Evolutionary conservation across 805 yeast species (phyloP), one percentile per base, ranked within the genome.

Genomic region (Myxozyma neotropica): DNA sequence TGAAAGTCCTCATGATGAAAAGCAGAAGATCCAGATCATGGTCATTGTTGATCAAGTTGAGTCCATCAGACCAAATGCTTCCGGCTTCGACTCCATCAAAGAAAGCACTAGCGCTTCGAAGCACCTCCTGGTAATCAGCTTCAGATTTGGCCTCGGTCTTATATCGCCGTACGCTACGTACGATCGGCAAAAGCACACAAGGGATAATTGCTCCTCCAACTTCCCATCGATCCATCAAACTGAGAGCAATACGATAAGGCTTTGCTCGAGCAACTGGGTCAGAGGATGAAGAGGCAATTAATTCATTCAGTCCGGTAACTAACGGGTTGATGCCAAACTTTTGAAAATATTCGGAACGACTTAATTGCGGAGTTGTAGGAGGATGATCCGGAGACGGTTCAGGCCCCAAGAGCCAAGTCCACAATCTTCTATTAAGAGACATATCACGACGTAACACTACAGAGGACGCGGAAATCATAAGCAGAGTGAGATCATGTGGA

Each of bases 181-280:
- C 72, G 2, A 89, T 76, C 0, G 95, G 93, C 0, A 83, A 73
- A 46, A 94, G 81, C 6, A 92, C 72, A 26, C 76, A 73, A 0
- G 96, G 95, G 0, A 91, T 83, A 0, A 93, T 76, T 13, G 81
- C 71, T 10, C 85, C 83, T 12, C 97, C 95, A 43, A 94, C 85
- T 72, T 94, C 99, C 98, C 98, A 94, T 62, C 90, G 83, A 70
- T 94, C 98, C 85, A 92, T 82, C 2, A 92, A 78, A 0, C 94
- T 83, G 3, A 86, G 75, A 1, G 89, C 80, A 4, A 93, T 85
- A 51, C 80, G 82, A 67, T 84, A 84, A 0, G 88, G 84, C 23
- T 78, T 80, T 1, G 82, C 74, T 29, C 66, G 58, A 75, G 75
- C 56, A 72, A 78, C 15, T 64, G 73, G 38, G 64, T 67, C 5